Evolutionary conservation across 148 eudicot genomes (phyloP).

Genomic region (Talinum fruticosum): DNA sequence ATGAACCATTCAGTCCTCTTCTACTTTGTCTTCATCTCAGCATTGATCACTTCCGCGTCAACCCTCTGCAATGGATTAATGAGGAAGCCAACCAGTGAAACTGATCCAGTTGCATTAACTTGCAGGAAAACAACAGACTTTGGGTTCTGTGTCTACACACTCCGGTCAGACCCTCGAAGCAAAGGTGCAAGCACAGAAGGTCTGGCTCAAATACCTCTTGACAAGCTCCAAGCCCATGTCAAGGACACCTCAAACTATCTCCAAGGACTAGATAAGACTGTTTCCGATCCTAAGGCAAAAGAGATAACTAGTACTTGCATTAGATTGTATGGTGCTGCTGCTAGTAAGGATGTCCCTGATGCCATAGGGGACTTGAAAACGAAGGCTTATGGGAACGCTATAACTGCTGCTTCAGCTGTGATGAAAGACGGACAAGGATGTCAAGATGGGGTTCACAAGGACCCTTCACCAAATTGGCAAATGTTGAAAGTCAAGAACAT

Average conservation of each 20-base stretch:
- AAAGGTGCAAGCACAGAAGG: neutral
- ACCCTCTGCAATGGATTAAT: slow-evolving; percentile 21
- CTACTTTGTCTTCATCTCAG: neutral
- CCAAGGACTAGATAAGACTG: neutral
- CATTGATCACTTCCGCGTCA: slow-evolving; percentile 12
- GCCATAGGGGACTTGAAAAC: neutral
- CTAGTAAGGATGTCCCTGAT: slow-evolving; percentile 10
- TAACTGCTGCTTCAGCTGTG: slow-evolving; percentile 1
- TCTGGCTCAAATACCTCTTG: slow-evolving; percentile 21
- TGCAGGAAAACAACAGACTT: slow-evolving; percentile 22
- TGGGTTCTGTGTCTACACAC: slow-evolving; percentile 22
- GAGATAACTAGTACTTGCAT: neutral
- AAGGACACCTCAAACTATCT: slow-evolving; percentile 11
- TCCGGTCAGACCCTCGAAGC: slow-evolving; percentile 25
- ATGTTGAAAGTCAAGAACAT: neutral
- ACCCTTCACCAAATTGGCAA: slow-evolving; percentile 23
- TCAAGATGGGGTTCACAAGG: neutral
- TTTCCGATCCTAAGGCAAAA: neutral
- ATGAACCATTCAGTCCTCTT: slow-evolving; percentile 5
- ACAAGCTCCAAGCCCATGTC: slow-evolving; percentile 8
- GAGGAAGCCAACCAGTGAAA: slow-evolving; percentile 17
- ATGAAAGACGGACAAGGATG: slow-evolving; percentile 19
- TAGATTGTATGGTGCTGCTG: slow-evolving; percentile 4
- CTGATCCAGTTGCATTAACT: slow-evolving; percentile 4
- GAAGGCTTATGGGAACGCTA: slow-evolving; percentile 18